A percentile compares a stretch with the other conserved stretches of the same genome.
Evolutionary conservation across 768 basidiomycete species (phyloP).

Genomic region (Hypholoma sublateritium): DNA sequence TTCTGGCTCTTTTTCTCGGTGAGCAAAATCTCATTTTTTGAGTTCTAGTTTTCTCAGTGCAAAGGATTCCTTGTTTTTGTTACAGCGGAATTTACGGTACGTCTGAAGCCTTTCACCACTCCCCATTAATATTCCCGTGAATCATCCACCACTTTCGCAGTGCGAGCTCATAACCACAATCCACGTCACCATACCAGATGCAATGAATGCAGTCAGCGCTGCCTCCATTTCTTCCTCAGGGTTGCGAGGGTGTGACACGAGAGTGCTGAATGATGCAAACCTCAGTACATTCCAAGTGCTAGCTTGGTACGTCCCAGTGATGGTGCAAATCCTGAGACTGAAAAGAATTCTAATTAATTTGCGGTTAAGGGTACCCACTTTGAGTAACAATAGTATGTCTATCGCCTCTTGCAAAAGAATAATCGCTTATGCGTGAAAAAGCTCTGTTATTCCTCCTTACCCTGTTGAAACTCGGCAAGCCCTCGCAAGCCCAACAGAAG

Average conservation of each 20-base stretch:
- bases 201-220: background rate
- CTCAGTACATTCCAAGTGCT: background rate
- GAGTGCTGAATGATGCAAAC: background rate
- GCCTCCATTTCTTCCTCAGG: background rate
- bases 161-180: background rate
- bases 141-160: background rate
- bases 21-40: background rate
- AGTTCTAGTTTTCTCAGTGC: background rate
- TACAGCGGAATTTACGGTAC: background rate
- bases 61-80: background rate
- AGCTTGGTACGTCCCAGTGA: background rate
- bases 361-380: background rate
- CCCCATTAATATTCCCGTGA: background rate
- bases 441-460: background rate
- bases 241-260: background rate
- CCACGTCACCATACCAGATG: background rate
- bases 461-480: background rate
- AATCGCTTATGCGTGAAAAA: background rate
- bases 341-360: background rate
- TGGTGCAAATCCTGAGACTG: background rate
- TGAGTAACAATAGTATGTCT: background rate
- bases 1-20: background rate
- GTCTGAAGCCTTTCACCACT: background rate
- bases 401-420: background rate
- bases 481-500: background rate